Conservation (phyloP, 2,329 filamentous ascomycete species). For the Alternaria sp. region DNA sequence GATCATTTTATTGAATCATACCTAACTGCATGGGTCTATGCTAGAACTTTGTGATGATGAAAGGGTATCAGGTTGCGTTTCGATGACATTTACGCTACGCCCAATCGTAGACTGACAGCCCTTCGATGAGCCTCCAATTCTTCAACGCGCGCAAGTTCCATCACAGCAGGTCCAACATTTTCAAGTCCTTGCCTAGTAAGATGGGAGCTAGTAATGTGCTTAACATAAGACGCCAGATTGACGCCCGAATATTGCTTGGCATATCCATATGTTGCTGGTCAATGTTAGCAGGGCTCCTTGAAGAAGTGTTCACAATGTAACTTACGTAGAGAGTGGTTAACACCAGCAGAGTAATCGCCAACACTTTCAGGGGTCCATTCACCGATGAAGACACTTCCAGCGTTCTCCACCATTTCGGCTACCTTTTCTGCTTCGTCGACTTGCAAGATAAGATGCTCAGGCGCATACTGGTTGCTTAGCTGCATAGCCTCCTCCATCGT, state of each 20-base stretch:
- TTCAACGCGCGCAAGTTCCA: constrained; percentile 94
- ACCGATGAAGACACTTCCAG: constrained; percentile 94
- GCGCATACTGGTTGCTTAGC: constrained; percentile 92
- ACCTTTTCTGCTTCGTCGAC: constrained; percentile 76
- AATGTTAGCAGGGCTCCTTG: neutral
- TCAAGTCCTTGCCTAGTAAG: constrained; percentile 83
- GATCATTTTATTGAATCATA: neutral
- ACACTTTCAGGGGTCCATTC: constrained; percentile 98
- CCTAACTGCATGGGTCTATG: neutral
- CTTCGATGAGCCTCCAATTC: constrained; percentile 91
- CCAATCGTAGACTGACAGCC: constrained; percentile 72
- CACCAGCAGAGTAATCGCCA: constrained; percentile 96
- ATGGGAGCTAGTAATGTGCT: constrained; percentile 96
- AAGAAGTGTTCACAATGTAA: constrained; percentile 35
- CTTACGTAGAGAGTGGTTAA: constrained; percentile 97
- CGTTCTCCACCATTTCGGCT: constrained; percentile 85
- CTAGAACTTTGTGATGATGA: neutral
- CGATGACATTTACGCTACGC: constrained; percentile 26
- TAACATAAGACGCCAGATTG: constrained; percentile 93
- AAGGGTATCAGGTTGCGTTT: neutral
- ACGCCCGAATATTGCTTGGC: constrained; percentile 99
- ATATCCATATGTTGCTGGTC: constrained; percentile 92
- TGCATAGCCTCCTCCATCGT: constrained; percentile 79
- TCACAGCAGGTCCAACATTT: constrained; percentile 88
- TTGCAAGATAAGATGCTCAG: constrained; percentile 95